Conservation (phyloP, 192 early-diverging fungal species). For the Borealophlyctis nickersoniae region DNA sequence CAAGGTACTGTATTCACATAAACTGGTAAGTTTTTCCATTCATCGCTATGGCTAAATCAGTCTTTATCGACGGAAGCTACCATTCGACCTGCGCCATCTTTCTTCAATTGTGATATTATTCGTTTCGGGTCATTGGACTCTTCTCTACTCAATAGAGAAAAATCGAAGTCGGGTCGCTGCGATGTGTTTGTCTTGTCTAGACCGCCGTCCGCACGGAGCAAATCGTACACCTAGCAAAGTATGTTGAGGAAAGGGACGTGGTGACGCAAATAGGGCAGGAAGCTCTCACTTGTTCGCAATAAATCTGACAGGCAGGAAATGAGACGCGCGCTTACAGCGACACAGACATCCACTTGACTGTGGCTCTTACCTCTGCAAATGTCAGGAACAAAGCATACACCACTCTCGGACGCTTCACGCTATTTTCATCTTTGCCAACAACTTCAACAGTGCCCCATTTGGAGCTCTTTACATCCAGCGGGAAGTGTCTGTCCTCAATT, state of each 20-base stretch:
- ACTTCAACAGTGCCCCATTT: background rate
- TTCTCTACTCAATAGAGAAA: background rate
- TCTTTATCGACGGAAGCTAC: background rate
- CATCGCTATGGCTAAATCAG: background rate
- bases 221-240: background rate
- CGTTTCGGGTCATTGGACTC: background rate
- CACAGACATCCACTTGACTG: conserved; percentile 2
- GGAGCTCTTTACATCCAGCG: background rate
- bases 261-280: too few relatives aligned
- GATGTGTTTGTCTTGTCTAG: background rate
- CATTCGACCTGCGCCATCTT: conserved; percentile 21
- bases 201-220: background rate
- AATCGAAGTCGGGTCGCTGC: background rate
- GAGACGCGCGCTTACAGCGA: conserved; percentile 17
- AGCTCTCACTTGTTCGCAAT: background rate
- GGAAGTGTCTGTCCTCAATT: background rate
- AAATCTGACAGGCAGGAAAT: background rate
- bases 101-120: conserved; percentile 1
- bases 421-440: background rate
- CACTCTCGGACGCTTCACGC: background rate
- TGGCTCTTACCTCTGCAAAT: conserved; percentile 21
- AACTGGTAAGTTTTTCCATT: background rate
- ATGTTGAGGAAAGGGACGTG: too few relatives aligned
- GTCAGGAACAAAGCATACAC: conserved; percentile 19
- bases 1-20: conserved; percentile 13